phyloP scores from a whole-genome alignment of 1,139 yeast genomes.

The Kodamaea arcana region DNA sequence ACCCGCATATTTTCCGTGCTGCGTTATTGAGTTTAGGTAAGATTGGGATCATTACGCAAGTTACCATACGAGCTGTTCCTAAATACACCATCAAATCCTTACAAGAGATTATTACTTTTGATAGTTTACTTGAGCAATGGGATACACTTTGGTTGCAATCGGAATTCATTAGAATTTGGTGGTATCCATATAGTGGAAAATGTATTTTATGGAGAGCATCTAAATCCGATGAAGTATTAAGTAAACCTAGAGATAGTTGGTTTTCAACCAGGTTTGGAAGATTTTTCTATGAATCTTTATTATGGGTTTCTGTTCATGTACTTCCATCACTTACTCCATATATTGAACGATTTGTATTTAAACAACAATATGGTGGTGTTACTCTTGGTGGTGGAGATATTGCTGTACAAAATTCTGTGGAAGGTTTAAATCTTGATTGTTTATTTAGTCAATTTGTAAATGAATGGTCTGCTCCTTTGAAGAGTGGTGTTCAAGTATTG shows the following conservation, averaged over 20 bases:
- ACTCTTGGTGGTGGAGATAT: conserved; percentile 62
- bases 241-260: conserved; percentile 75
- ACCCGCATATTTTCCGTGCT: conserved; percentile 76
- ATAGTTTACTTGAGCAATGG: conserved; percentile 65
- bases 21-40: conserved; percentile 85
- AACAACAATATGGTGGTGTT: conserved; percentile 74
- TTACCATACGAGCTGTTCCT: conserved; percentile 84
- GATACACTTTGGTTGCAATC: conserved; percentile 78
- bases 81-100: conserved; percentile 74
- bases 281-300: conserved; percentile 67
- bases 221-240: conserved; percentile 58
- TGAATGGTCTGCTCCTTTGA: conserved; percentile 93
- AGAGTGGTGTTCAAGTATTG: conserved; percentile 69
- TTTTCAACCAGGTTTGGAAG: conserved; percentile 81
- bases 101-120: conserved; percentile 79
- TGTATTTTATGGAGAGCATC: conserved; percentile 90
- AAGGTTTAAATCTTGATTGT: conserved; percentile 94
- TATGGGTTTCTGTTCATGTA: conserved; percentile 75
- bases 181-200: conserved; percentile 90
- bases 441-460: conserved; percentile 89
- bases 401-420: conserved; percentile 77
- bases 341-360: conserved; percentile 80
- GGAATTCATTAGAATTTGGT: conserved; percentile 93
- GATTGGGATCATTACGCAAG: conserved; percentile 83
- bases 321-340: conserved; percentile 74